Evolutionary conservation across 257 asterid species (phyloP), one percentile per base, ranked within the genome.

Genomic region (Knoxia roxburghii): DNA sequence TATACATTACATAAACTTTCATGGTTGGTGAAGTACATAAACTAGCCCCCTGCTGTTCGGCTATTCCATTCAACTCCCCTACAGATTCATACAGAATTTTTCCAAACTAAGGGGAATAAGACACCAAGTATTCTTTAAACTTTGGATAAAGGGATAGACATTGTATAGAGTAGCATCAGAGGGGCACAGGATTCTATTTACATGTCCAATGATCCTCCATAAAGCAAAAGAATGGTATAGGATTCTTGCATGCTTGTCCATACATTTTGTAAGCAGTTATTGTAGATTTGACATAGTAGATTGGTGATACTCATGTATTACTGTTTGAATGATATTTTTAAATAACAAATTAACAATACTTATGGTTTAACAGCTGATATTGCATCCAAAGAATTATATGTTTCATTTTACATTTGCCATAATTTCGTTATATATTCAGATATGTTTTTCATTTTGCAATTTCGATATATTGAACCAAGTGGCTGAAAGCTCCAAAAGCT

Each of bases 1-100:
- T 74, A 64, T 73, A 62, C 68, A 71, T 76, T 72, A 67, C 95
- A 94, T 97, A 90, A 90, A 82, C 75, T 94, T 87, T 88, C 89
- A 68, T 88, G 96, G 90, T 71, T 88, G 86, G 83, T 76, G 91
- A 84, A 79, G 81, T 90, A 87, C 84, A 80, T 87, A 66, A n/a
- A n/a, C n/a, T 79, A 74, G 76, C 76, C 70, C 65, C 65, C 58
- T 53, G 57, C 64, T 15, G 64, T 58, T 64, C 70, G 43, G 9
- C 12, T 13, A 26, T 65, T 20, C n/a, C 23, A 20, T 18, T 65
- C 13, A 6, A n/a, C 21, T 11, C 35, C 50, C 50, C 68, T 27
- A 21, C 61, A n/a, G 43, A 41, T 30, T 64, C 60, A 37, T 61
- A 7, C 39, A 32, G 37, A n/a, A 54, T 67, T 67, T 74, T 29